phyloP scores from a whole-genome alignment of 2,329 filamentous ascomycete species.

The Tolypocladium ovalisporum region DNA sequence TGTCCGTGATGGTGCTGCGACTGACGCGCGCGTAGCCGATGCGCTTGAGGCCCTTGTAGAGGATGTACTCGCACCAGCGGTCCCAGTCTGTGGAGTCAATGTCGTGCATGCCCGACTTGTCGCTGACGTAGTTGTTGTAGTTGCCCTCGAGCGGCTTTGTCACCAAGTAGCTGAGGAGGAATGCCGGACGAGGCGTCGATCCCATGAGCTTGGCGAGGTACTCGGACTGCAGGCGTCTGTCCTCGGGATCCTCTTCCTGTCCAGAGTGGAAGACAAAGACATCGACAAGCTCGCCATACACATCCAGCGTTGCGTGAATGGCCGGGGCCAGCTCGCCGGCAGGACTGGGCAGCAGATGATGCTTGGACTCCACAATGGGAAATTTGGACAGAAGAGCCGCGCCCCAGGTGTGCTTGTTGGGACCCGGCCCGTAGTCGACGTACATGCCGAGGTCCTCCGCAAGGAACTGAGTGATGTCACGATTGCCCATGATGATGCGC shows the following conservation, averaged over 20 bases:
- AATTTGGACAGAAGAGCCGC: constrained; percentile 90
- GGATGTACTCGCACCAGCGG: constrained; percentile 96
- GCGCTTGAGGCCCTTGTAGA: constrained; percentile 81
- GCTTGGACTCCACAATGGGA: constrained; percentile 92
- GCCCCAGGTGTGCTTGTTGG: constrained; percentile 99
- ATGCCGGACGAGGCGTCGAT: constrained; percentile 63
- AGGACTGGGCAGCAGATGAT: constrained; percentile 86
- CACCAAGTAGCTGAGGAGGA: constrained; percentile 86
- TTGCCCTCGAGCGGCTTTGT: constrained; percentile 85
- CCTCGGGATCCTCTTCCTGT: constrained; percentile 92
- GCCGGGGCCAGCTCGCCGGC: constrained; percentile 92
- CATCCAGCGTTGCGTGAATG: constrained; percentile 91
- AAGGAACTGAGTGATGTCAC: constrained; percentile 88
- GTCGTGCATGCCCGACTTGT: constrained; percentile 83
- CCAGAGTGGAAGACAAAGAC: constrained; percentile 98
- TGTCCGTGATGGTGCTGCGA: constrained; percentile 88
- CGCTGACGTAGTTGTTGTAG: constrained; percentile 90
- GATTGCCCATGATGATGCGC: constrained; percentile 98
- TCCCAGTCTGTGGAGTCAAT: constrained; percentile 92
- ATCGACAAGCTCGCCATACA: constrained; percentile 81
- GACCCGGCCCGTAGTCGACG: constrained; percentile 90
- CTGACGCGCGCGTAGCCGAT: constrained; percentile 85
- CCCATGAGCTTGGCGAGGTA: constrained; percentile 88
- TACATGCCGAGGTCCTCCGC: constrained; percentile 98
- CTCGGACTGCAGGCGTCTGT: constrained; percentile 73